Evolutionary conservation across 345 rosid species (phyloP).

Genomic region (Dipteronia dyeriana): DNA sequence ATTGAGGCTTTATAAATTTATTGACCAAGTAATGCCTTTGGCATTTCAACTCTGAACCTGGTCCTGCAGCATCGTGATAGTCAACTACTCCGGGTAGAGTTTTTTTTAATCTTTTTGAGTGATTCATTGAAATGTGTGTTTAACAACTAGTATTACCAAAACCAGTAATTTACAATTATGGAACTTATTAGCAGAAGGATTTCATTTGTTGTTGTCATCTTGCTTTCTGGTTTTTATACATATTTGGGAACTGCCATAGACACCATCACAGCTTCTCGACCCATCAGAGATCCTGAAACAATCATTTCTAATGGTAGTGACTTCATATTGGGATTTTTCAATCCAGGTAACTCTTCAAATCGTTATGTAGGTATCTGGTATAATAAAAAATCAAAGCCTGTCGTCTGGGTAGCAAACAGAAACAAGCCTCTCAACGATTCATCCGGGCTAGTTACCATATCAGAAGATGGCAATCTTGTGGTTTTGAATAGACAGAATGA

Average conservation of each 20-base stretch:
- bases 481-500: slow-evolving; percentile 34
- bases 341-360: background rate
- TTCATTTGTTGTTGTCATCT: background rate
- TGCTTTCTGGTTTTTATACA: background rate
- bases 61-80: too few relatives aligned
- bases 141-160: too few relatives aligned
- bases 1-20: too few relatives aligned
- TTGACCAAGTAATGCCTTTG: too few relatives aligned
- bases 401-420: slow-evolving; percentile 56
- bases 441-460: slow-evolving; percentile 43
- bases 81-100: too few relatives aligned
- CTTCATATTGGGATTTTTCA: background rate
- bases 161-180: background rate
- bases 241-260: background rate
- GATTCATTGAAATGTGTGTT: background rate
- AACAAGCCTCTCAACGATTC: slow-evolving; percentile 41
- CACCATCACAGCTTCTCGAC: background rate
- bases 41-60: too few relatives aligned
- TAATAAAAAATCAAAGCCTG: background rate
- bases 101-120: background rate
- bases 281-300: background rate
- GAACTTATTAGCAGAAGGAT: background rate
- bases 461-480: slow-evolving; percentile 46
- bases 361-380: background rate
- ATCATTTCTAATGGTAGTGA: background rate